phyloP scores from a whole-genome alignment of 768 basidiomycete genomes.

The Leucogyrophana mollusca region DNA sequence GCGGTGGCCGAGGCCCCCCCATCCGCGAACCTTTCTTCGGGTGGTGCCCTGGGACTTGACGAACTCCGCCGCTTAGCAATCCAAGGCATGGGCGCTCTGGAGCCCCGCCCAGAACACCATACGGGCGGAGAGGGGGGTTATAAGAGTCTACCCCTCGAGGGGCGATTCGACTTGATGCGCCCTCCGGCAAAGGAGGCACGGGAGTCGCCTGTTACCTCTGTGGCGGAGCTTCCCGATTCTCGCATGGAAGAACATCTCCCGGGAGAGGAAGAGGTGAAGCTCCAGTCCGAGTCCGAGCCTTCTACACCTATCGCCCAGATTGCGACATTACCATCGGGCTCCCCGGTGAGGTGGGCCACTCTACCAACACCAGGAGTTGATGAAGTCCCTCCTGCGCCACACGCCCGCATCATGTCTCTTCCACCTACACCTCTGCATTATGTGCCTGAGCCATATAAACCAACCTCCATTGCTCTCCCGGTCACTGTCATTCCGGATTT shows the following conservation, averaged over 20 bases:
- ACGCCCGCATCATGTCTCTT: constrained; percentile 46
- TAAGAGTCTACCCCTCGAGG: constrained; percentile 78
- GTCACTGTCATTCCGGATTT: constrained; percentile 19
- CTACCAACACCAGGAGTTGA: constrained; percentile 60
- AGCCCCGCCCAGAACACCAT: constrained; percentile 6
- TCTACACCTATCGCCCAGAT: constrained; percentile 40
- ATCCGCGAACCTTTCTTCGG: constrained; percentile 2
- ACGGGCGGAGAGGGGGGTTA: constrained; percentile 66
- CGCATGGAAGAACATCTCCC: constrained; percentile 17
- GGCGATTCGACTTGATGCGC: constrained; percentile 85
- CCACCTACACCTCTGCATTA: constrained; percentile 36
- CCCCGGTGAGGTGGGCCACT: constrained; percentile 44
- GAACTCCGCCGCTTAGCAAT: constrained; percentile 35
- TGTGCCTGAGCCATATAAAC: constrained; percentile 14
- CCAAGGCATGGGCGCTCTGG: constrained; percentile 24
- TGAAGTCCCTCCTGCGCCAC: constrained; percentile 65
- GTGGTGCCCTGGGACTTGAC: constrained; percentile 37
- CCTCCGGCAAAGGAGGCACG: constrained; percentile 18
- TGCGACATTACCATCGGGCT: constrained; percentile 27
- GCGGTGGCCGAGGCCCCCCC: not conserved
- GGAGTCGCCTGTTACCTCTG: not conserved
- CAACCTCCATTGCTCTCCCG: constrained; percentile 9
- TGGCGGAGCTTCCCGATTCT: constrained; percentile 6
- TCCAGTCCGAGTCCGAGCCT: constrained; percentile 14
- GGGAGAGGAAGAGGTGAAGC: constrained; percentile 13